These are phyloP conservation scores for Saccharomycopsis schoenii DNA, from an alignment of 805 yeast genomes.

Conservation along the genomic window DNA sequence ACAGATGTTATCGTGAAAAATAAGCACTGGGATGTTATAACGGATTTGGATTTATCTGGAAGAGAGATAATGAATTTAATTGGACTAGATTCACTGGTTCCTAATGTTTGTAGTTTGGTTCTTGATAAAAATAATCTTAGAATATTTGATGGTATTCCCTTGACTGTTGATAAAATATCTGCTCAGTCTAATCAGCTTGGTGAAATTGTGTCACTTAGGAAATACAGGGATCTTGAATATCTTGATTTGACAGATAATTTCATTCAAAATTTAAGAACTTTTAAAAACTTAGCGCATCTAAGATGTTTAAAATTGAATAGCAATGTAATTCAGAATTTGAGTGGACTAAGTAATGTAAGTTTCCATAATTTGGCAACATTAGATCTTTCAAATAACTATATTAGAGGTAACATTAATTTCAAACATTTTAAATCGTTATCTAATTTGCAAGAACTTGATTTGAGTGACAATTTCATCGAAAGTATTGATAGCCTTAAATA, in stretches of 20 bases:
- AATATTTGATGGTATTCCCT: constrained; percentile 33
- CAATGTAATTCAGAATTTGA: constrained; percentile 24
- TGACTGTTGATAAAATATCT: constrained; percentile 25
- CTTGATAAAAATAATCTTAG: constrained; percentile 32
- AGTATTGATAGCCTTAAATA: constrained; percentile 27
- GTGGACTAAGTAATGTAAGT: constrained; percentile 21
- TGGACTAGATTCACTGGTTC: constrained; percentile 33
- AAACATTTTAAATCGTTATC: constrained; percentile 23
- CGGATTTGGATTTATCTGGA: constrained; percentile 27
- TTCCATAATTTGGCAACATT: constrained; percentile 24
- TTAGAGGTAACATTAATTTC: constrained; percentile 26
- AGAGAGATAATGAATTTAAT: constrained; percentile 29
- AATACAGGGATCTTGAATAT: constrained; percentile 25
- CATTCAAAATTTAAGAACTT: constrained; percentile 25
- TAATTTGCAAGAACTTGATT: constrained; percentile 22
- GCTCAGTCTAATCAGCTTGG: constrained; percentile 28
- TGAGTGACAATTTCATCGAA: constrained; percentile 28
- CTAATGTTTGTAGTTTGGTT: constrained; percentile 29
- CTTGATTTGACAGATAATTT: constrained; percentile 28
- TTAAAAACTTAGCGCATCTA: constrained; percentile 30
- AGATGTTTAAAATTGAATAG: constrained; percentile 23
- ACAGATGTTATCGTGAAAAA: constrained; percentile 30
- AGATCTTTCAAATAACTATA: constrained; percentile 19
- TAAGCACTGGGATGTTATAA: constrained; percentile 33
- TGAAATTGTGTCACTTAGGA: constrained; percentile 22